A percentile compares a stretch with the other conserved stretches of the same genome.
Conservation (phyloP, 208 protist species). For the Leishmania mexicana region DNA sequence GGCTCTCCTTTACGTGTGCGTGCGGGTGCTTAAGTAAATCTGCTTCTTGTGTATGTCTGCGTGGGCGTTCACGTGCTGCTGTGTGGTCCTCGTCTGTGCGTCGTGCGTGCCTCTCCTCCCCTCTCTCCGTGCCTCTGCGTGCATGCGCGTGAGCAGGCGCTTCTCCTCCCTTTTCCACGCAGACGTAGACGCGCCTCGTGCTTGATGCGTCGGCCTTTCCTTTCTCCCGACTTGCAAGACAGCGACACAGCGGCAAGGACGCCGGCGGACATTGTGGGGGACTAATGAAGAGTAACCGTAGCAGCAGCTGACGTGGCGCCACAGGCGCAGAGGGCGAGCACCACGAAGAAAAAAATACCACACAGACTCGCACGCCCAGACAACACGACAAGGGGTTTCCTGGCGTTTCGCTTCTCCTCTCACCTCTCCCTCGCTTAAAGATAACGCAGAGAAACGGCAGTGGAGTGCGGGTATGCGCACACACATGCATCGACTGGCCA, state of each 20-base stretch:
- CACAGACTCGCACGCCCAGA: neutral
- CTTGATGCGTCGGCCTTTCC: neutral
- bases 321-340: too few species aligned
- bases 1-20: neutral
- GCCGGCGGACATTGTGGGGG: neutral
- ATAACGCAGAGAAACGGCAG: neutral
- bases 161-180: neutral
- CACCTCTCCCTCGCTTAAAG: neutral
- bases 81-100: neutral
- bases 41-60: neutral
- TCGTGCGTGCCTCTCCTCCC: neutral
- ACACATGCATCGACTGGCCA: neutral
- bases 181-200: neutral
- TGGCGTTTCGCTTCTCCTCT: neutral
- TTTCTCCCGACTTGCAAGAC: neutral
- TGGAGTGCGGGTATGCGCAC: neutral
- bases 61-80: neutral
- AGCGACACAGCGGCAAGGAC: neutral
- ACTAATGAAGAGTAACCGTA: neutral
- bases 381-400: neutral
- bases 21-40: neutral
- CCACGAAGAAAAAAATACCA: neutral
- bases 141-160: neutral
- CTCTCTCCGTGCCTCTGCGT: neutral
- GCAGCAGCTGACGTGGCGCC: neutral